Base-by-base conservation (phyloP, 768 basidiomycete genomes). In the Agaricus bisporus region DNA sequence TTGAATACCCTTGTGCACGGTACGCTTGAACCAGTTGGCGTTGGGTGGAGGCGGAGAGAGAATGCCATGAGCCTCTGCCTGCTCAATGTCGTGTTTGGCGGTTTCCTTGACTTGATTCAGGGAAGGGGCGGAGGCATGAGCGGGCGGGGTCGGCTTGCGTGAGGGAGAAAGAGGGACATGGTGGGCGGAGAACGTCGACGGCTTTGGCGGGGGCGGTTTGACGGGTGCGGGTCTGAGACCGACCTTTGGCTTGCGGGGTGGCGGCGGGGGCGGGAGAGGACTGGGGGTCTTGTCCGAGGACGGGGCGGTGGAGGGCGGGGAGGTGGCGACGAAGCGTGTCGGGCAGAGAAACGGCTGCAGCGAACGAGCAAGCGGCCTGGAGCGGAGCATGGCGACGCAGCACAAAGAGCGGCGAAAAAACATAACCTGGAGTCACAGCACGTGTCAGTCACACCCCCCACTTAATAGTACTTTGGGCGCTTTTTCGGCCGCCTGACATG, bases 41-140 rank as follows among this genome's bases (percentile, higher is more conserved):
- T 76, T 74, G 28, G 74, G 69, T 0, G 88, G 86, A 1, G 86
- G 80, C 4, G 88, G 85, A 2, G 66, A 69, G 25, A 92, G 70
- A 35, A 89, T 80, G 12, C 89, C 90, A 52, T 84, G 84, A 11
- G 76, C 71, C 48, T 77, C 73, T 32, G 90, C 90, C 46, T 85
- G 77, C 20, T 73, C 71, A 25, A 87, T 75, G 62, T 89, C 88
- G 41, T 79, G 74, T 54, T 80, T 77, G 5, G 81, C 77, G 4
- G 74, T 73, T 49, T 84, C 76, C 22, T 82, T 74, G 6, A 79
- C 69, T 25, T 53, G 61, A 14, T 54, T 59, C 37, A 73, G 63
- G 32, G 65, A 39, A 73, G 64, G 32, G 64, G 66, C 15, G 58
- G 44, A 7, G 60, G 55, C 29, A 43, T 14, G 51, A 15, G 45